Conservation (phyloP, 441 rosid genomes). For the Capsella rubella region DNA sequence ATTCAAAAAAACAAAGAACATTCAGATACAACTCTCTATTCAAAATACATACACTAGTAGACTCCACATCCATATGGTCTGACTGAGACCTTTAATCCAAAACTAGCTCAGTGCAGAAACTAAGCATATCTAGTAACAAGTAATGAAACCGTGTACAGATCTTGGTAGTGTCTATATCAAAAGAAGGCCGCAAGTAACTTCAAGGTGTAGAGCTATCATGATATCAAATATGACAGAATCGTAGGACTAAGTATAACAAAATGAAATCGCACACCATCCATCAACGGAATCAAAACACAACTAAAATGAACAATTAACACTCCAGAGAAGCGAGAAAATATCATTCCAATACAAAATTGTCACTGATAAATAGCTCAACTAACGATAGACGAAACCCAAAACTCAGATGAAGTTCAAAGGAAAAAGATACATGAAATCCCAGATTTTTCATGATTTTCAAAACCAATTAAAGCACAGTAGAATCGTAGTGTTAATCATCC, state of each 20-base stretch:
- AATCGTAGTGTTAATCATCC: constrained; percentile 4
- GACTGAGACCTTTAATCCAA: constrained; percentile 2
- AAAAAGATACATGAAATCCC: neutral
- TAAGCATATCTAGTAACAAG: neutral
- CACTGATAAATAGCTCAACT: neutral
- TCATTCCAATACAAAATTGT: neutral
- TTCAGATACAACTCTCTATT: constrained; percentile 16
- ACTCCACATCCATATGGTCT: neutral
- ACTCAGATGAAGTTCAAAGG: constrained; percentile 3
- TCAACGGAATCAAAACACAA: constrained; percentile 6
- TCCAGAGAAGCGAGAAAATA: neutral
- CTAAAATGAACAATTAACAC: constrained; percentile 6
- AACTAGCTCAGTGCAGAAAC: neutral
- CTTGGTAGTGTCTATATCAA: neutral
- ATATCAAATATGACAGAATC: neutral
- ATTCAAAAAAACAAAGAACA: constrained; percentile 2
- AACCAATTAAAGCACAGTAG: constrained; percentile 14
- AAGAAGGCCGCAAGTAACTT: neutral
- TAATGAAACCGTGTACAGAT: constrained; percentile 21
- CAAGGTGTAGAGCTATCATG: neutral
- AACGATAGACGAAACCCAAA: constrained; percentile 5
- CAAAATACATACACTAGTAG: constrained; percentile 2
- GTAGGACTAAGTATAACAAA: neutral
- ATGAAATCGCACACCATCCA: neutral
- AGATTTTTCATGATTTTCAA: constrained; percentile 16